Evolutionary conservation across 805 yeast genomes (phyloP), one percentile per base, ranked within the genome.

Genomic region (Naumovozyma castellii): DNA sequence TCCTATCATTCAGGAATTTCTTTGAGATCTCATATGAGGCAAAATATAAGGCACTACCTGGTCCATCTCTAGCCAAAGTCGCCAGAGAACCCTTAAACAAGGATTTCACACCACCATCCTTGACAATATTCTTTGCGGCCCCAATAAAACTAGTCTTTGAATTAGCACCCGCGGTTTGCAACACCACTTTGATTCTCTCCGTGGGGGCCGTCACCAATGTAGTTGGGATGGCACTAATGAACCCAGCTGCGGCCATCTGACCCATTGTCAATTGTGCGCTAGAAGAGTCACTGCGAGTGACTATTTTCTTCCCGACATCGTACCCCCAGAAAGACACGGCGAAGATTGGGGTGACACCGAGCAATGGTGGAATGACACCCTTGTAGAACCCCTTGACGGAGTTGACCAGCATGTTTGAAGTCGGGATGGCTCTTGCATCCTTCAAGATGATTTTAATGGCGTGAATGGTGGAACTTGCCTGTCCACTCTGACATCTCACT

Each of bases 271-370:
- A 72, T 22, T 19, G 17, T 17, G 37, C 42, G 12, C 29, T n/a
- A 16, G 16, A 49, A 8, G 57, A 52, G 5, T 71, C 70, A 18
- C 45, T 62, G 3, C 61, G 48, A 1, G 73, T 51, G 2, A 88
- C 94, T 2, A 90, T 43, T 46, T 76, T 76, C 65, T 86, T 87
- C 46, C 97, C 97, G 39, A 85, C 69, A 56, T 87, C 97, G 62
- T 92, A 90, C 56, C 97, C 97, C 97, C 98, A 90, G 67, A 90
- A 90, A 2, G 95, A 83, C 18, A 92, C 92, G 2, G 97, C 97
- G 68, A 92, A 92, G 84, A 90, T 92, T 20, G 98, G 98, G 0
- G 97, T 92, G 17, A 90, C 97, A 18, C 98, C 98, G n/a, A 84
- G 58, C 38, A 90, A 66, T 3, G 98, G 98, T 12, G 97, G 95